Evolutionary conservation across 768 basidiomycete genomes (phyloP).

Genomic region (Lactifluus echinatus): DNA sequence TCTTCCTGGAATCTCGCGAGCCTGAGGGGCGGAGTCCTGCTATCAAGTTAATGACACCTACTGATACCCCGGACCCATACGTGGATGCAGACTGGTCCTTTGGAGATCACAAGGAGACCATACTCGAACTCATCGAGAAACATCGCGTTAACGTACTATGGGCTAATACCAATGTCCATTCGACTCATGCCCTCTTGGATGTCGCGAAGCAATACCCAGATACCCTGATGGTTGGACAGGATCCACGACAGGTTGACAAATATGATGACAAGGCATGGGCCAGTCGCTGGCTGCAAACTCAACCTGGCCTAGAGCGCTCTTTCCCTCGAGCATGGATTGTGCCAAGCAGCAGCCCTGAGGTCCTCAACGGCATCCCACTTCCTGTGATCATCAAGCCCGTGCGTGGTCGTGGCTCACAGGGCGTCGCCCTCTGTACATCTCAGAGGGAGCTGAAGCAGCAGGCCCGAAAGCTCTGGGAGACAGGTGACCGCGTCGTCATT

Average conservation of each 20-base stretch:
- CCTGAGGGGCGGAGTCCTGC: neutral
- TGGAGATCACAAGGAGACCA: slow-evolving; percentile 2
- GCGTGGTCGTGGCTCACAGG: slow-evolving; percentile 1
- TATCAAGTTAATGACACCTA: neutral
- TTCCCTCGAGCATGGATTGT: neutral
- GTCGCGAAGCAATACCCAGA: neutral
- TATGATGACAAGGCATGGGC: slow-evolving; percentile 1
- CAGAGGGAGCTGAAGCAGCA: neutral
- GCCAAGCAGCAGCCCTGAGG: neutral
- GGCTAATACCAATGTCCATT: neutral
- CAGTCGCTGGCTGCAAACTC: neutral
- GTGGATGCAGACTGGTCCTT: slow-evolving; percentile 2
- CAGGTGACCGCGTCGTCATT: neutral
- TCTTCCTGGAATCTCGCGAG: neutral
- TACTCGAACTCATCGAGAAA: neutral
- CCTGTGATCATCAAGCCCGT: neutral
- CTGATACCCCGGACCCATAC: neutral
- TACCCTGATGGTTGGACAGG: neutral
- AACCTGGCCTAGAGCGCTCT: neutral
- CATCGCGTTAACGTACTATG: neutral
- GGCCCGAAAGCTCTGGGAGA: neutral
- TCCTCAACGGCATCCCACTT: neutral
- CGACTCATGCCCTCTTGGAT: neutral
- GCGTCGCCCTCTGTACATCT: neutral
- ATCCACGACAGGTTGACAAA: neutral